A percentile compares a stretch with the other conserved stretches of the same genome.
Conservation (phyloP, 257 asterid species). For the Lycium ferocissimum region DNA sequence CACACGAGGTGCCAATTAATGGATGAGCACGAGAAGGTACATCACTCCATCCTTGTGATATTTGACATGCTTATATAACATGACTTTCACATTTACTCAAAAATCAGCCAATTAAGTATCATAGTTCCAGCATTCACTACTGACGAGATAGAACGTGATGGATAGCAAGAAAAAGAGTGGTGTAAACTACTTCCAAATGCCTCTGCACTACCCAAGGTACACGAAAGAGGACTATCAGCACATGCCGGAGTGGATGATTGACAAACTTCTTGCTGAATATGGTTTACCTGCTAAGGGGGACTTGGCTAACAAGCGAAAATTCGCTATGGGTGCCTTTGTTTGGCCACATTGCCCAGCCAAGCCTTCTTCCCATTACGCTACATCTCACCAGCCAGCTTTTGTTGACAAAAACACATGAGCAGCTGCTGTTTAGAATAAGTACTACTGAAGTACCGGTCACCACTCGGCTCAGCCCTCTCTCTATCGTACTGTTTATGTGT, state of each 20-base stretch:
- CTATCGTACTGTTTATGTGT: background rate
- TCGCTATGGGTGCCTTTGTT: constrained; percentile 24
- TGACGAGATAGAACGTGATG: background rate
- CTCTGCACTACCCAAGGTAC: constrained; percentile 33
- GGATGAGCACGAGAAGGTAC: background rate
- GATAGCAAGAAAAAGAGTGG: background rate
- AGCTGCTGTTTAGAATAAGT: background rate
- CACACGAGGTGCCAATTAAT: constrained; percentile 23
- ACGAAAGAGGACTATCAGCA: constrained; percentile 27
- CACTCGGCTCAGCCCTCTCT: background rate
- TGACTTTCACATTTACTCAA: background rate
- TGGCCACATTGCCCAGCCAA: constrained; percentile 24
- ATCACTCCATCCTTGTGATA: constrained; percentile 26
- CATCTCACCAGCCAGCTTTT: background rate
- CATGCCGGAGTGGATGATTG: constrained; percentile 32
- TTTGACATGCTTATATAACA: constrained; percentile 14
- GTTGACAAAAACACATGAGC: background rate
- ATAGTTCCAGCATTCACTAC: background rate
- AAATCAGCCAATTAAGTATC: background rate
- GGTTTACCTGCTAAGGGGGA: constrained; percentile 22
- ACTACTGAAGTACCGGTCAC: background rate
- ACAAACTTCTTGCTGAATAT: constrained; percentile 28
- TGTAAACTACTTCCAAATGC: constrained; percentile 15
- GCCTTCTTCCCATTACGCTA: background rate
- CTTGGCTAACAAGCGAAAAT: constrained; percentile 28